These are phyloP conservation scores for Pichia sp. DNA, from an alignment of 1,139 yeast genomes.

Conservation along the genomic window DNA sequence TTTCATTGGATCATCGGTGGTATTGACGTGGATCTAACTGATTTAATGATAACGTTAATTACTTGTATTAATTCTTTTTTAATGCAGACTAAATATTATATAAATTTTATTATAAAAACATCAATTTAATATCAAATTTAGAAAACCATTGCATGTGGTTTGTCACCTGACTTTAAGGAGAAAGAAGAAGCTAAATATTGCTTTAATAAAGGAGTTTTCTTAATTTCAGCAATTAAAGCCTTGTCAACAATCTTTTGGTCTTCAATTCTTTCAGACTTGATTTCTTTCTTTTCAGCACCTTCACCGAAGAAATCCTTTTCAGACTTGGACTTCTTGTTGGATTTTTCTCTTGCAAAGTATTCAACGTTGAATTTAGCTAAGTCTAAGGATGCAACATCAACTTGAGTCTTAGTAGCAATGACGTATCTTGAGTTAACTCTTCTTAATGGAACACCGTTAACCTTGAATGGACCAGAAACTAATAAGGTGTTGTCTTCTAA, in stretches of 20 bases:
- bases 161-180: constrained; percentile 98
- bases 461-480: constrained; percentile 99
- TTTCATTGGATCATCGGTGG: too few relatives aligned
- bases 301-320: constrained; percentile 96
- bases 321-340: constrained; percentile 70
- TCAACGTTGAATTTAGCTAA: constrained; percentile 90
- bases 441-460: constrained; percentile 99
- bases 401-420: constrained; percentile 96
- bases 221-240: constrained; percentile 88
- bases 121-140: constrained; percentile 31
- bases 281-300: constrained; percentile 70
- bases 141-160: constrained; percentile 97
- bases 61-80: constrained; percentile 11
- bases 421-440: constrained; percentile 99
- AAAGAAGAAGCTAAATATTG: constrained; percentile 96
- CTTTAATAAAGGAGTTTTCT: constrained; percentile 96
- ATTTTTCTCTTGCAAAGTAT: constrained; percentile 96
- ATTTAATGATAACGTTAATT: not conserved
- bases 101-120: not conserved
- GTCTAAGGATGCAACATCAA: constrained; percentile 72
- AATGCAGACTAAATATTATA: constrained; percentile 2
- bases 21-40: too few relatives aligned
- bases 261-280: constrained; percentile 92
- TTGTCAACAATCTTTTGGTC: constrained; percentile 98
- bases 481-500: constrained; percentile 98